Evolutionary conservation across 192 early-diverging fungal genomes (phyloP), one percentile per base, ranked within the genome.

Genomic region (Backusella westeae): DNA sequence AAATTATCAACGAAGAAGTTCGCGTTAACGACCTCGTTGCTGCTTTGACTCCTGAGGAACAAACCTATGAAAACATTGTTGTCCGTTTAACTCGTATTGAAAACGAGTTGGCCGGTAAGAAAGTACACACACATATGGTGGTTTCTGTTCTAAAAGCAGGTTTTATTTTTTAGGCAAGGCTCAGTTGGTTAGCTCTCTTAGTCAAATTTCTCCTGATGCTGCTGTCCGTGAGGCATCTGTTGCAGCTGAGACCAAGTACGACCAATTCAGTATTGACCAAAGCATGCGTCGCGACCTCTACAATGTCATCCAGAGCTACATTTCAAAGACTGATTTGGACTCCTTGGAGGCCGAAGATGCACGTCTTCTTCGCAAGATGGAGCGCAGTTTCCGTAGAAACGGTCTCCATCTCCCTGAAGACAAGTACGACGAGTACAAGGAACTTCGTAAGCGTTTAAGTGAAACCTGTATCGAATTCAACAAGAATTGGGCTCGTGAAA

Each of bases 401-500:
- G 95, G 95, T 6, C 86, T 94, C 19, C 90, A 85, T 32, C 86
- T 96, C 14, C 77, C 83, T 14, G 85, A 88, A 56, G 84, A 87
- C 3, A 77, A 91, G 69, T 90, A 90, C 53, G 78, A 90, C 69
- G 82, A 86, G 65, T 78, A 95, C 29, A 90, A 85, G 65, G 77
- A 77, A n/a, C 82, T 94, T 67, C 87, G 89, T 35, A 88, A 94
- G 84, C 87, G 87, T 26, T 82, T 95, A 36, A 85, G 89, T 19
- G 92, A 93, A 42, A 77, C 93, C 34, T 83, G 85, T 36, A 91
- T 94, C 63, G 89, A 90, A 63, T 96, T 93, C 75, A 86, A 82
- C 75, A 90, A 92, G 80, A 93, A 88, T 73, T 63, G 91, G 80
- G 91, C 89, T 72, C 91, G 94, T 75, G 92, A 88, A 71, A 88